These are phyloP conservation scores for Hanseniaspora lachancei DNA, from an alignment of 805 yeast species.

Conservation along the genomic window DNA sequence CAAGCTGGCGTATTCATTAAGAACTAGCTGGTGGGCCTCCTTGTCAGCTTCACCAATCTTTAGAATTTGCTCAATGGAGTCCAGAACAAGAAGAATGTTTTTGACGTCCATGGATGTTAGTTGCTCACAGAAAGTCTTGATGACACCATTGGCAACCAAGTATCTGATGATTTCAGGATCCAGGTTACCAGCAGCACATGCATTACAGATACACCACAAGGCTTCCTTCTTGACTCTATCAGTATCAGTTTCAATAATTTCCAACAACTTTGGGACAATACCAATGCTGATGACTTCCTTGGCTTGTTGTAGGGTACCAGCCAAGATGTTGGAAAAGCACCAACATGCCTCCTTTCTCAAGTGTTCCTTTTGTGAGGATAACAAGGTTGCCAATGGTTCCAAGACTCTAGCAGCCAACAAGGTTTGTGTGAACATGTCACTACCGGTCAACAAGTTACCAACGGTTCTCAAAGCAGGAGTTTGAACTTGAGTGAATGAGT, in stretches of 20 bases:
- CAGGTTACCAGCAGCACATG: slow-evolving; percentile 86
- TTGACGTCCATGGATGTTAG: slow-evolving; percentile 77
- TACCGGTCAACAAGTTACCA: slow-evolving; percentile 96
- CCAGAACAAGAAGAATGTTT: slow-evolving; percentile 87
- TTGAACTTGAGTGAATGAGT: slow-evolving; percentile 74
- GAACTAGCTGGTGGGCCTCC: slow-evolving; percentile 53
- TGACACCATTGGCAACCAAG: slow-evolving; percentile 88
- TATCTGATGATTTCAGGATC: slow-evolving; percentile 90
- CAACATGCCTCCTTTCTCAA: slow-evolving; percentile 96
- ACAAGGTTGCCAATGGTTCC: slow-evolving; percentile 66
- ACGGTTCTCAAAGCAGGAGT: slow-evolving; percentile 96
- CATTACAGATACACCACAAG: slow-evolving; percentile 98
- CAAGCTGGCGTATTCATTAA: slow-evolving; percentile 78
- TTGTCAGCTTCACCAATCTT: slow-evolving; percentile 89
- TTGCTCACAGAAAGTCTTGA: slow-evolving; percentile 91
- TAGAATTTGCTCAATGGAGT: slow-evolving; percentile 84
- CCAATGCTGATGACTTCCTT: slow-evolving; percentile 94
- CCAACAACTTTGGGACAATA: slow-evolving; percentile 79
- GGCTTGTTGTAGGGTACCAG: slow-evolving; percentile 89
- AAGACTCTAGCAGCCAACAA: slow-evolving; percentile 88
- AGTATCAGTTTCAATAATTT: slow-evolving; percentile 69
- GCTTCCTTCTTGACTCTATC: slow-evolving; percentile 97
- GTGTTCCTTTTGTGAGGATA: slow-evolving; percentile 76
- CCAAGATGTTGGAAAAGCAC: slow-evolving; percentile 96
- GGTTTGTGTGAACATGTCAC: slow-evolving; percentile 87